Evolutionary conservation across 768 basidiomycete genomes (phyloP).

Genomic region (Hydnum rufescens): DNA sequence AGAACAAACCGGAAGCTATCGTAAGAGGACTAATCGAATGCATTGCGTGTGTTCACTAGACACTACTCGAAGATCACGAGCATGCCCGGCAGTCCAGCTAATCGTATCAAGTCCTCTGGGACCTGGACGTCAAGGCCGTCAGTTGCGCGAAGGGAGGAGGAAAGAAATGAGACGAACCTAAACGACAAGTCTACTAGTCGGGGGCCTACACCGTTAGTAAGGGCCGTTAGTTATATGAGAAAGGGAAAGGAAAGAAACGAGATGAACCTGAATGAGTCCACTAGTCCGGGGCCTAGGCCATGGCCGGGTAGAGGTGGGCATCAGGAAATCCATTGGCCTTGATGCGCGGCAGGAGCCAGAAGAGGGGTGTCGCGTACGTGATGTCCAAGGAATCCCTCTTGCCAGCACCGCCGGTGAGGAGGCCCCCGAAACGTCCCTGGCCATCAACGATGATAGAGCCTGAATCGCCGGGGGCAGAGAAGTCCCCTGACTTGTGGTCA

Average conservation of each 20-base stretch:
- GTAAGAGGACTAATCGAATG: not conserved
- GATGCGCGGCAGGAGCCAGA: conserved; percentile 15
- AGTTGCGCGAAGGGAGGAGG: not conserved
- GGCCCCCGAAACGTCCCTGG: conserved; percentile 16
- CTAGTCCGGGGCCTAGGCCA: not conserved
- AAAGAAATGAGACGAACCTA: not conserved
- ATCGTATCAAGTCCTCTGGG: not conserved
- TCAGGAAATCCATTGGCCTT: conserved; percentile 4
- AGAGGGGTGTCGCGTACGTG: conserved; percentile 23
- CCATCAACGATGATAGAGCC: conserved; percentile 17
- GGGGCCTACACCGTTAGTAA: not conserved
- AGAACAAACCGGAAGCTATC: no score
- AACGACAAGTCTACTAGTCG: not conserved
- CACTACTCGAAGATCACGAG: not conserved
- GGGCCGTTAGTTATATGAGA: not conserved
- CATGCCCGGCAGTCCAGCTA: not conserved
- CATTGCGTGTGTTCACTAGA: not conserved
- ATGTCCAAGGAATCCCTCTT: conserved; percentile 15
- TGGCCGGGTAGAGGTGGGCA: not conserved
- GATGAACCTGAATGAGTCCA: not conserved
- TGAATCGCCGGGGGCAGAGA: conserved; percentile 21
- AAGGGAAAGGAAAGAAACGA: not conserved
- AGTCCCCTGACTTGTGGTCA: conserved; percentile 16
- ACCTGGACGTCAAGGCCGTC: not conserved
- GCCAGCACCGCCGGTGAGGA: conserved; percentile 16